Conservation (phyloP, 2,329 filamentous ascomycete species). For the Ilyonectria destructans region DNA sequence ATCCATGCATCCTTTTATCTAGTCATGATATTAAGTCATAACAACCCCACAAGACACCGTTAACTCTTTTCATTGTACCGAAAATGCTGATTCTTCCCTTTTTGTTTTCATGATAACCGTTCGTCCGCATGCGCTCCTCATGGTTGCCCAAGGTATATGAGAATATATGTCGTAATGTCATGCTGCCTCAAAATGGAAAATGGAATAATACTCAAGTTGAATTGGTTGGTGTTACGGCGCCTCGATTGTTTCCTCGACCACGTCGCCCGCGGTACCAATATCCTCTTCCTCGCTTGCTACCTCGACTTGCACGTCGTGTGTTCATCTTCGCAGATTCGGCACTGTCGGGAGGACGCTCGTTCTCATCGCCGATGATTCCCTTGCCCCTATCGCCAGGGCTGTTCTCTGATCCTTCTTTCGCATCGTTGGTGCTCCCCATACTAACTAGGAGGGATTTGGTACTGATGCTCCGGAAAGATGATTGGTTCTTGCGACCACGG, state of each 20-base stretch:
- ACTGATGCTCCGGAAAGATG: conserved; percentile 15
- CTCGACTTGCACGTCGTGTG: conserved; percentile 40
- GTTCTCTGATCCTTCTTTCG: conserved; percentile 1
- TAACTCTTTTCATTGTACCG: conserved; percentile 1
- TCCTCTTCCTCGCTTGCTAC: conserved; percentile 47
- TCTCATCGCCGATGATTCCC: conserved; percentile 22
- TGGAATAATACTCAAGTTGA: conserved; percentile 24
- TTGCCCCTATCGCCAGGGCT: conserved; percentile 10
- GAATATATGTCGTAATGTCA: conserved; percentile 8
- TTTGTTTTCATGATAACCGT: conserved; percentile 1
- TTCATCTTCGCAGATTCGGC: conserved; percentile 14
- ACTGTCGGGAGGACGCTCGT: conserved; percentile 29
- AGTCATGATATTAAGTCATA: conserved; percentile 21
- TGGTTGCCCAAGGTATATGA: conserved; percentile 13
- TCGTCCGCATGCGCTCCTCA: neutral
- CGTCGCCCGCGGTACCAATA: conserved; percentile 50
- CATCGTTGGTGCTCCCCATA: neutral
- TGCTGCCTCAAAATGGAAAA: conserved; percentile 17
- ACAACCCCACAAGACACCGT: conserved; percentile 1
- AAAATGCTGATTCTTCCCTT: neutral
- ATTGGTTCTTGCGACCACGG: conserved; percentile 3
- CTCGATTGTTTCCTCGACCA: conserved; percentile 42
- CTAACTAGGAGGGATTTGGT: conserved; percentile 9
- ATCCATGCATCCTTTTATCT: conserved; percentile 24
- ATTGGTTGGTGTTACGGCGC: conserved; percentile 17